These are phyloP conservation scores for Yamadazyma akitaensis DNA, from an alignment of 805 yeast genomes.

Conservation along the genomic window DNA sequence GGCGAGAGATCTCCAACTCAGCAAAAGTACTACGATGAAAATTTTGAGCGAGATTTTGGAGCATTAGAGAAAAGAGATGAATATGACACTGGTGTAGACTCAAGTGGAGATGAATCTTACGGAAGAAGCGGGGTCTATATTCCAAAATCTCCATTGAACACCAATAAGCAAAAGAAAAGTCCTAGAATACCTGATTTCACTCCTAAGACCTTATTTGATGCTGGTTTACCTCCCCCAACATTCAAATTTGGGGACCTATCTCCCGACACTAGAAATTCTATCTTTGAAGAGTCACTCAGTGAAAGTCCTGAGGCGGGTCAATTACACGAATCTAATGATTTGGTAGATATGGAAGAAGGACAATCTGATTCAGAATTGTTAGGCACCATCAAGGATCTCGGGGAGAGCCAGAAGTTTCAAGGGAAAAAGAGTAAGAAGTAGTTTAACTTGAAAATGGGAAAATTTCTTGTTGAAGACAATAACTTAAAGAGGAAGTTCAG, in stretches of 20 bases:
- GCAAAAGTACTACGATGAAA: constrained; percentile 11
- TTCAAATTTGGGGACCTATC: neutral
- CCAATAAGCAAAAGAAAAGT: constrained; percentile 16
- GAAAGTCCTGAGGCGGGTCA: constrained; percentile 5
- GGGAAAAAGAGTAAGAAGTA: neutral
- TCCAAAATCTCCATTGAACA: constrained; percentile 28
- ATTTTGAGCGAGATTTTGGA: constrained; percentile 13
- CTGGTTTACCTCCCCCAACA: neutral
- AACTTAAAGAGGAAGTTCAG: too few relatives aligned
- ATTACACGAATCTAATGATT: constrained; percentile 12
- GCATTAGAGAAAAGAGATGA: constrained; percentile 9
- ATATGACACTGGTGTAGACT: constrained; percentile 3
- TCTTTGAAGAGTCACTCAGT: constrained; percentile 3
- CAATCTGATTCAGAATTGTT: constrained; percentile 26
- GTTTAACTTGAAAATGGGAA: too few relatives aligned
- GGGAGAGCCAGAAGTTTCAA: neutral
- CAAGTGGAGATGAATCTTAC: constrained; percentile 1
- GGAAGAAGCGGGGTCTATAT: constrained; percentile 24
- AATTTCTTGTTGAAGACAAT: too few relatives aligned
- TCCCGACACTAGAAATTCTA: neutral
- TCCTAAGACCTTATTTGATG: constrained; percentile 15
- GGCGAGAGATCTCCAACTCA: constrained; percentile 17
- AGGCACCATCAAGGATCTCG: constrained; percentile 21
- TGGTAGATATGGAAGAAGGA: constrained; percentile 23
- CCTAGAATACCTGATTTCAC: constrained; percentile 5